phyloP scores from a whole-genome alignment of 805 yeast species.

The Ogataea kodamae region DNA sequence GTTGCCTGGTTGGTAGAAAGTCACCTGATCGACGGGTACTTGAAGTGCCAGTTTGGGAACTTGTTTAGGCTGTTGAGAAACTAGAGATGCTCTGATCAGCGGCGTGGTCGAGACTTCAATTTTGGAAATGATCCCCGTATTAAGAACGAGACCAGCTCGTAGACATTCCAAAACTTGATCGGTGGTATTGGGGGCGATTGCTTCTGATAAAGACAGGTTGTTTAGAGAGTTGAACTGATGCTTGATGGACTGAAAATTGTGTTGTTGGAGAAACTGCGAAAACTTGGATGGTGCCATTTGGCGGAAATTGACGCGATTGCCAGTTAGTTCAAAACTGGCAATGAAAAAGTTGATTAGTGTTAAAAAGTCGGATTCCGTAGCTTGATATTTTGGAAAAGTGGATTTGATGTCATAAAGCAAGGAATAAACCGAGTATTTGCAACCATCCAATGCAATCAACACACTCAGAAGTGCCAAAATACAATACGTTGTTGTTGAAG shows the following conservation, averaged over 20 bases:
- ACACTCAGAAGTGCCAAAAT: constrained; percentile 13
- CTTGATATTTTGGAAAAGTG: constrained; percentile 10
- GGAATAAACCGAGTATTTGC: constrained; percentile 16
- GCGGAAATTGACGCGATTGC: background rate
- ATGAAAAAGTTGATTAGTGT: constrained; percentile 20
- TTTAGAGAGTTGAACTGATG: constrained; percentile 8
- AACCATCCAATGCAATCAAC: constrained; percentile 9
- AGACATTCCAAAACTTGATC: constrained; percentile 10
- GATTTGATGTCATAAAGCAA: constrained; percentile 17
- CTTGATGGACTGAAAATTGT: constrained; percentile 6
- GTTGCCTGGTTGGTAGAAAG: constrained; percentile 12
- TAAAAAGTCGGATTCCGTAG: constrained; percentile 17
- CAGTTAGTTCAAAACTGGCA: constrained; percentile 1
- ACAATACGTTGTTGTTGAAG: constrained; percentile 8
- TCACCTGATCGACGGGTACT: constrained; percentile 11
- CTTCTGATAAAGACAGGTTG: constrained; percentile 3
- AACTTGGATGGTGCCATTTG: constrained; percentile 3
- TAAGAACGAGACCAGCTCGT: constrained; percentile 11
- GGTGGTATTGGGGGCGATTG: constrained; percentile 2
- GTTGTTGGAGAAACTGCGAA: constrained; percentile 7
- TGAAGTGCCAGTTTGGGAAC: constrained; percentile 15
- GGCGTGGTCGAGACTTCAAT: constrained; percentile 10
- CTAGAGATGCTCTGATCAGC: constrained; percentile 10
- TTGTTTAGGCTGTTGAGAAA: constrained; percentile 2
- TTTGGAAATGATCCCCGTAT: constrained; percentile 9